A percentile compares a stretch with the other conserved stretches of the same genome.
Evolutionary conservation across 2,329 filamentous ascomycete genomes (phyloP).

Genomic region (Epicoccum nigrum): DNA sequence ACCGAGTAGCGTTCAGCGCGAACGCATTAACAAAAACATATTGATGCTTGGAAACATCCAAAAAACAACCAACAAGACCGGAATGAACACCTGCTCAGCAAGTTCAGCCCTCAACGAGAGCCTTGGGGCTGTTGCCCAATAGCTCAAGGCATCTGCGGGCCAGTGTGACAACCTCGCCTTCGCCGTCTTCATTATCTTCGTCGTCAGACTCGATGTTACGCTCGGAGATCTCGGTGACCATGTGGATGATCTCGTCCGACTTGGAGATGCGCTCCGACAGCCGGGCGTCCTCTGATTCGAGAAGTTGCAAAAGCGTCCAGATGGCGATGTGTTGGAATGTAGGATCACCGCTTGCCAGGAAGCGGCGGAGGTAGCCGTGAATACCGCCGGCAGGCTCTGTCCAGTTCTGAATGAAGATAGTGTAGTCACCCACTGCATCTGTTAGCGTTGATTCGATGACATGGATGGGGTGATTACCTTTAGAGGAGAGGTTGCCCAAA

Average conservation of each 20-base stretch:
- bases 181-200: slow-evolving; percentile 85
- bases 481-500: slow-evolving; percentile 92
- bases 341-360: slow-evolving; percentile 90
- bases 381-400: slow-evolving; percentile 90
- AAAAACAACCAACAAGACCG: slow-evolving; percentile 29
- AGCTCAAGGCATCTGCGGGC: slow-evolving; percentile 90
- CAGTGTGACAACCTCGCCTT: slow-evolving; percentile 89
- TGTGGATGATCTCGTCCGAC: slow-evolving; percentile 87
- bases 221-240: slow-evolving; percentile 90
- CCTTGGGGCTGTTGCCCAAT: slow-evolving; percentile 77
- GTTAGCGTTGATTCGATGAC: slow-evolving; percentile 32
- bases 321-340: slow-evolving; percentile 99
- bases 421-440: slow-evolving; percentile 84
- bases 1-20: slow-evolving; percentile 27
- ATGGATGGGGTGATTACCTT: slow-evolving; percentile 66
- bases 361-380: slow-evolving; percentile 90
- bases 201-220: slow-evolving; percentile 87
- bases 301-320: slow-evolving; percentile 93
- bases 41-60: slow-evolving; percentile 29
- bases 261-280: slow-evolving; percentile 88
- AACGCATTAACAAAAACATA: slow-evolving; percentile 38
- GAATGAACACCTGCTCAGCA: slow-evolving; percentile 26
- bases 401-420: slow-evolving; percentile 95
- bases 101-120: slow-evolving; percentile 76
- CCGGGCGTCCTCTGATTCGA: slow-evolving; percentile 91